Conservation (phyloP, 2,329 filamentous ascomycete genomes). For the Xylariaceae sp. region DNA sequence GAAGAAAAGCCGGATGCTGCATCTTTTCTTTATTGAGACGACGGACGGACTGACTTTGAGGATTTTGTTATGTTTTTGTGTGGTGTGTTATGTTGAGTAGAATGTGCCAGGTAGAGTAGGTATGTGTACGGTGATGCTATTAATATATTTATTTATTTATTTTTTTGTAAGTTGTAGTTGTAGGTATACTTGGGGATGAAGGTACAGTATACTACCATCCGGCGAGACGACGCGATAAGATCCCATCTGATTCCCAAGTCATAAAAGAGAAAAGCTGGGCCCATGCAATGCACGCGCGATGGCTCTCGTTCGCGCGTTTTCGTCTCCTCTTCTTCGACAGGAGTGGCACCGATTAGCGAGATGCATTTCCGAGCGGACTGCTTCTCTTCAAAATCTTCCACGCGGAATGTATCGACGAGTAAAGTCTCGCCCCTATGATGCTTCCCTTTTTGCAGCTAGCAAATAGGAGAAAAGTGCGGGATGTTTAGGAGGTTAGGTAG, state of each 20-base stretch:
- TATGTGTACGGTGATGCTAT: background rate
- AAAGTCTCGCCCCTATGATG: background rate
- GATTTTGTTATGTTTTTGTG: no score
- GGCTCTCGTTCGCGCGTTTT: constrained; percentile 4
- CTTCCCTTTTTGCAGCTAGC: background rate
- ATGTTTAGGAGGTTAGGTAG: background rate
- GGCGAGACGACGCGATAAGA: background rate
- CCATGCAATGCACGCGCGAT: constrained; percentile 6
- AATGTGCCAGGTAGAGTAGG: no score
- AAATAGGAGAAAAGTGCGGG: background rate
- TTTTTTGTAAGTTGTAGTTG: background rate
- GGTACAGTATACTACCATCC: background rate
- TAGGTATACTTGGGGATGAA: background rate
- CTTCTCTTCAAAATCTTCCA: background rate
- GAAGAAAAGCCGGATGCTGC: constrained; percentile 19
- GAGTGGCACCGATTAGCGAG: constrained; percentile 19
- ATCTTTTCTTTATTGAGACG: constrained; percentile 1
- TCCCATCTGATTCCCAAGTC: constrained; percentile 12
- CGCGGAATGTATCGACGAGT: background rate
- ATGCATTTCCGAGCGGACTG: constrained; percentile 14
- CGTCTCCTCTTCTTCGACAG: constrained; percentile 1
- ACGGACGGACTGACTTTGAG: background rate
- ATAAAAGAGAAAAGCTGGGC: constrained; percentile 13
- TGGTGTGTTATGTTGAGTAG: background rate
- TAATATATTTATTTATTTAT: background rate